A percentile compares a stretch with the other conserved stretches of the same genome.
These are phyloP conservation scores for Fusarium sp. DNA, from an alignment of 2,329 filamentous ascomycete species.

Conservation along the genomic window DNA sequence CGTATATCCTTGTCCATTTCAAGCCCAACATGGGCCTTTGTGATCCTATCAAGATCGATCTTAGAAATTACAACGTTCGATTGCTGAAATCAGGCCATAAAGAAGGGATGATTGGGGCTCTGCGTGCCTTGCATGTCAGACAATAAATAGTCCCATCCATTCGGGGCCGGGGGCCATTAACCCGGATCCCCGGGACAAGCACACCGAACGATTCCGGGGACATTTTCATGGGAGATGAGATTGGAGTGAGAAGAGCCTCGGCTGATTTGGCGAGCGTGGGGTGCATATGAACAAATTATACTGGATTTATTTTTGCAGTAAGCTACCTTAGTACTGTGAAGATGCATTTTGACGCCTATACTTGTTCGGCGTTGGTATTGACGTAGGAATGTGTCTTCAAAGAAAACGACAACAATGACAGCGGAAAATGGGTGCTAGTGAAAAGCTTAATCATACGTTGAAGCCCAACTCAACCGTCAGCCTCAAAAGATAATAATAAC, in stretches of 20 bases:
- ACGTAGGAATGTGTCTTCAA: neutral
- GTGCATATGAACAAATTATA: neutral
- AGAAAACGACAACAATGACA: neutral
- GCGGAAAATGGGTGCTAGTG: neutral
- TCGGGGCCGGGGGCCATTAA: slow-evolving; percentile 14
- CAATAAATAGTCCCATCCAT: slow-evolving; percentile 18
- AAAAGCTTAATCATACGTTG: slow-evolving; percentile 4
- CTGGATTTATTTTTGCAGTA: neutral
- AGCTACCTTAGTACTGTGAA: neutral
- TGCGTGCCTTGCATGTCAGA: slow-evolving; percentile 29
- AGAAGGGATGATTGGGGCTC: slow-evolving; percentile 22
- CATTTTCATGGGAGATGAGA: neutral
- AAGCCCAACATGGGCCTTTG: neutral
- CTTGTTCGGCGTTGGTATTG: neutral
- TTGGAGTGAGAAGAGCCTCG: neutral
- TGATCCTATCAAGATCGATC: neutral
- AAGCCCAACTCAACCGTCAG: slow-evolving; percentile 18
- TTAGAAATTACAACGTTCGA: slow-evolving; percentile 28
- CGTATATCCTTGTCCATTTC: neutral
- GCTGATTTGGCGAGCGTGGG: slow-evolving; percentile 1
- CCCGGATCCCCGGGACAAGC: slow-evolving; percentile 6
- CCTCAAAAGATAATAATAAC: neutral
- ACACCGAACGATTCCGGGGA: slow-evolving; percentile 6
- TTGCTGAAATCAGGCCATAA: slow-evolving; percentile 28
- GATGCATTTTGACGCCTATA: neutral